These are phyloP conservation scores for Penicillium sp. DNA, from an alignment of 2,329 filamentous ascomycete species.

Conservation along the genomic window DNA sequence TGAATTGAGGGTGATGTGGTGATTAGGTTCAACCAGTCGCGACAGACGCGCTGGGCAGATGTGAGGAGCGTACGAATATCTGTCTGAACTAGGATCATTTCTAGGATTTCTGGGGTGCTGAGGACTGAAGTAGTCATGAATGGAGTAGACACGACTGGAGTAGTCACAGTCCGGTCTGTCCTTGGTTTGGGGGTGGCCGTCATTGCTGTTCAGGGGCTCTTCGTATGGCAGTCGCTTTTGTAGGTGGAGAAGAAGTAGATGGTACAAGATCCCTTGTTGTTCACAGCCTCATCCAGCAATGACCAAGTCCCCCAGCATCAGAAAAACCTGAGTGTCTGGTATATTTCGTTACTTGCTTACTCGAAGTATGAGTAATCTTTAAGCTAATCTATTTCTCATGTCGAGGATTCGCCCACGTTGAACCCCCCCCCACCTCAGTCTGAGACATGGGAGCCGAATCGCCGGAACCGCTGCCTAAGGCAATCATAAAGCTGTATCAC, in stretches of 20 bases:
- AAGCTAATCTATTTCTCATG: too few relatives aligned
- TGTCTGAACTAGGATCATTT: conserved; percentile 12
- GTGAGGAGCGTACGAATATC: conserved; percentile 19
- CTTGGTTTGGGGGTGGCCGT: background rate
- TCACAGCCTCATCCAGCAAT: too few relatives aligned
- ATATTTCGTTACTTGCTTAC: too few relatives aligned
- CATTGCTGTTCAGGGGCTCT: background rate
- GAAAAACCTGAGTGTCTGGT: too few relatives aligned
- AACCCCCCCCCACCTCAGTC: too few relatives aligned
- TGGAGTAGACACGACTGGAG: background rate
- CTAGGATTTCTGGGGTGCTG: conserved; percentile 11
- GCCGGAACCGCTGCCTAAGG: background rate
- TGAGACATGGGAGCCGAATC: background rate
- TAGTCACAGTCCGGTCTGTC: background rate
- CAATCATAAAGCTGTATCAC: background rate
- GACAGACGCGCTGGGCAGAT: conserved; percentile 14
- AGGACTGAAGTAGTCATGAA: background rate
- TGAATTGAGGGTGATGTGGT: conserved; percentile 9
- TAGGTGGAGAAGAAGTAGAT: too few relatives aligned
- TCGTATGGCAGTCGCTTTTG: background rate
- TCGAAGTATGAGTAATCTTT: too few relatives aligned
- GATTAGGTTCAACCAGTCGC: conserved; percentile 8
- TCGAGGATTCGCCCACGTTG: background rate
- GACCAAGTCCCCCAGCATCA: too few relatives aligned
- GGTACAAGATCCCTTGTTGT: background rate